Evolutionary conservation across 129 eudicot species (phyloP).

Genomic region (Deinandra increscens): DNA sequence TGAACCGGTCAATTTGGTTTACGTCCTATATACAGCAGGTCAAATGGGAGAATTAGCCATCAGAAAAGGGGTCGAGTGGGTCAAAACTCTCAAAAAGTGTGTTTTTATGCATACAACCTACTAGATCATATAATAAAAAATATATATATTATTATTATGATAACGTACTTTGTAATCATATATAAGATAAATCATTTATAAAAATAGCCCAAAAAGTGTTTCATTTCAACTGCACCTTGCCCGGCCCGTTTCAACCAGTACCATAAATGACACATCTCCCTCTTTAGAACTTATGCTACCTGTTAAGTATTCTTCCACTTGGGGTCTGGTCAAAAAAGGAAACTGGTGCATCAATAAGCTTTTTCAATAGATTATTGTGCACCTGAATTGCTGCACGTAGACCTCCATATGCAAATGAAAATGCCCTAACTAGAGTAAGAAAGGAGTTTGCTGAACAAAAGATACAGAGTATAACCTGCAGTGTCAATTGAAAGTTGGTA

Average conservation of each 20-base stretch:
- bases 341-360: constrained; percentile 74
- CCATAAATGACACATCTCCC: not conserved
- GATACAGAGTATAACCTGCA: constrained; percentile 62
- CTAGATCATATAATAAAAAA: not conserved
- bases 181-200: not conserved
- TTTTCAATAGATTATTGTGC: constrained; percentile 62
- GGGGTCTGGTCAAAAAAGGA: constrained; percentile 90
- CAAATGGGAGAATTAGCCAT: not conserved
- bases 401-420: constrained; percentile 95
- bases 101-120: not conserved
- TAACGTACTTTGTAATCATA: not conserved
- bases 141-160: not conserved
- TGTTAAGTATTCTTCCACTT: constrained; percentile 91
- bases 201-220: not conserved
- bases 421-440: constrained; percentile 79
- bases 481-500: constrained; percentile 17
- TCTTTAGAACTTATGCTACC: constrained; percentile 42
- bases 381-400: constrained; percentile 80
- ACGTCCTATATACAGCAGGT: constrained; percentile 1
- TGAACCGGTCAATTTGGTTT: not conserved
- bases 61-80: not conserved
- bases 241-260: not conserved
- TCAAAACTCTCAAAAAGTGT: not conserved
- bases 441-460: constrained; percentile 61
- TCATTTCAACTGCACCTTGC: not conserved